Percentiles rank a stretch among this genome's conserved stretches.
Conservation (phyloP, 176 grass and related monocot species). For the Miscanthus lutarioriparius region DNA sequence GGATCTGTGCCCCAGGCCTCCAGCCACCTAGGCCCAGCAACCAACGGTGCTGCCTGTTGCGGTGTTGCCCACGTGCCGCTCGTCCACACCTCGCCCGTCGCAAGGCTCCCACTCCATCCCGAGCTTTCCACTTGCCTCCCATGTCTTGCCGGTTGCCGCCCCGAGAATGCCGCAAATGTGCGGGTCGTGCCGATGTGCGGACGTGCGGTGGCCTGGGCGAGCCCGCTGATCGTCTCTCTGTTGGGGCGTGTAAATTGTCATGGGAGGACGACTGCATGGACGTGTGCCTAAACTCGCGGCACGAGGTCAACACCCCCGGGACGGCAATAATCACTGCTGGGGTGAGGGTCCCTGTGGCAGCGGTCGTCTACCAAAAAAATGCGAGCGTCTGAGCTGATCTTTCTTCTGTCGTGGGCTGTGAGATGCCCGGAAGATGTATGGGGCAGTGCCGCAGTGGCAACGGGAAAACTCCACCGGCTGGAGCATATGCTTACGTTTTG, state of each 20-base stretch:
- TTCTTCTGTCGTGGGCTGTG: not conserved
- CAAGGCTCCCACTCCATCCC: too few species aligned
- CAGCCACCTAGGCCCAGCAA: too few species aligned
- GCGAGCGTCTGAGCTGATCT: not conserved
- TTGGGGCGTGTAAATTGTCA: not conserved
- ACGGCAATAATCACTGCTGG: not conserved
- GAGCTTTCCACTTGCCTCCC: too few species aligned
- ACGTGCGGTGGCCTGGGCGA: too few species aligned
- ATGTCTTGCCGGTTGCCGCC: not conserved
- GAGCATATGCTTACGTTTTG: not conserved
- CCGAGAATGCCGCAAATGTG: too few species aligned
- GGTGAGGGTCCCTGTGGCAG: not conserved
- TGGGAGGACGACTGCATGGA: not conserved
- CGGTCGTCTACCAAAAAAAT: not conserved
- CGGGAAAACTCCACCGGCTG: not conserved
- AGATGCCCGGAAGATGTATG: not conserved
- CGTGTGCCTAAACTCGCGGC: not conserved
- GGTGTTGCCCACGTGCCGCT: too few species aligned
- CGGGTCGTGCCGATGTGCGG: too few species aligned
- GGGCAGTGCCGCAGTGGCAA: not conserved
- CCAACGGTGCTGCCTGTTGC: too few species aligned
- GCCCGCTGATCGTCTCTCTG: not conserved
- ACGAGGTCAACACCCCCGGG: conserved; percentile 4
- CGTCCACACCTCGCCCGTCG: too few species aligned
- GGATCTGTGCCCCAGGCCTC: too few species aligned